These are phyloP conservation scores for Aquilaria malaccensis DNA, from an alignment of 345 rosid species.

Conservation along the genomic window DNA sequence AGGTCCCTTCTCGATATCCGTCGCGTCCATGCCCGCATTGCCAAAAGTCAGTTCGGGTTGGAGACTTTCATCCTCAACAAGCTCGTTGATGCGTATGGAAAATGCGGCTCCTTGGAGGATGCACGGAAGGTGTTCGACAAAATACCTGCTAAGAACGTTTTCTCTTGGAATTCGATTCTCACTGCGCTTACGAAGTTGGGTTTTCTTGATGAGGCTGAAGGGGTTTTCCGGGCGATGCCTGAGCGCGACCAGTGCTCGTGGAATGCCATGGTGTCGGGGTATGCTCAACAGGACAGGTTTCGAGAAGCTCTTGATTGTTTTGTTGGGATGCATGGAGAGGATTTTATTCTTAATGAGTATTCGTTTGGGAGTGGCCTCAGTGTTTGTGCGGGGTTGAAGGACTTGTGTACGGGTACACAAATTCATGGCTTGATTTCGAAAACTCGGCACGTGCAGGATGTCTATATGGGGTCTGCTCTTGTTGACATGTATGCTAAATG, in stretches of 20 bases:
- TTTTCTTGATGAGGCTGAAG: constrained; percentile 48
- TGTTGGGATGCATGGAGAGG: constrained; percentile 47
- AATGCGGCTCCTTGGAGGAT: constrained; percentile 44
- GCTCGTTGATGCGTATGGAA: constrained; percentile 55
- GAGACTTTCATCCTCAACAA: constrained; percentile 64
- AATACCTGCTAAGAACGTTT: constrained; percentile 57
- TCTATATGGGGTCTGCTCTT: constrained; percentile 77
- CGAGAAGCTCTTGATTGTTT: constrained; percentile 53
- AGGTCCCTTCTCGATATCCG: constrained; percentile 28
- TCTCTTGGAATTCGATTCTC: constrained; percentile 60
- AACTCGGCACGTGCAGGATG: constrained; percentile 33
- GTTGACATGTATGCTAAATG: constrained; percentile 84
- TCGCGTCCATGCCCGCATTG: constrained; percentile 52
- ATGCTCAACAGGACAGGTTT: constrained; percentile 54
- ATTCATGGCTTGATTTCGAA: constrained; percentile 63
- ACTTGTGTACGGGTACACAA: constrained; percentile 49
- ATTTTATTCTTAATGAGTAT: constrained; percentile 47
- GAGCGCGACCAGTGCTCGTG: constrained; percentile 74
- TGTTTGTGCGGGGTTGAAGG: constrained; percentile 50
- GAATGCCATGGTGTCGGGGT: constrained; percentile 75
- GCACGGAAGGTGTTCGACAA: constrained; percentile 59
- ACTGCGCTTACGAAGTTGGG: constrained; percentile 44
- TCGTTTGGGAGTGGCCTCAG: constrained; percentile 64
- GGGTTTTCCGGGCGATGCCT: constrained; percentile 41
- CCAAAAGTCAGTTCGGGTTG: constrained; percentile 35